Evolutionary conservation across 2,329 filamentous ascomycete species (phyloP), one percentile per base, ranked within the genome.

Genomic region (Ceratocystiopsis sp.): DNA sequence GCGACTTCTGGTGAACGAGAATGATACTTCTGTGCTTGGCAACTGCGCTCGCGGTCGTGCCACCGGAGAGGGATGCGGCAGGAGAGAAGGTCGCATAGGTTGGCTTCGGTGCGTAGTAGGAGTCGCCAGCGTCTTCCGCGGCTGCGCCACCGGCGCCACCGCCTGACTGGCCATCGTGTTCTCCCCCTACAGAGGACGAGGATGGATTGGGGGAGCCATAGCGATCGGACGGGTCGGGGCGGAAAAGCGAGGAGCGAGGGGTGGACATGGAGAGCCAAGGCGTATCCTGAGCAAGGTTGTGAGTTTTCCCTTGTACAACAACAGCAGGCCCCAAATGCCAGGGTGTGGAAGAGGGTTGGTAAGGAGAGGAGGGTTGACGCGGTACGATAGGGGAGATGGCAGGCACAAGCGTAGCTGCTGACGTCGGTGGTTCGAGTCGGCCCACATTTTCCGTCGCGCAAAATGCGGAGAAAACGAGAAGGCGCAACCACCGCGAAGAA

Each of bases 1-100:
- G 91, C 15, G 85, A 94, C 63, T 96, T 98, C 60, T 94, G 89
- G 61, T 96, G 87, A 17, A 98, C 87, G 52, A 96, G 77, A 52
- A 98, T 87, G 45, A 85, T 93, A 16, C 85, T 93, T 38, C 84
- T 78, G 48, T 89, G 81, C 55, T 83, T 81, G 37, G 77, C 76
- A 35, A 77, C 73, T 12, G 73, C 69, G 32, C 71, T 66, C 14
- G 39, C 16, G 45, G 68, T 64, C 6, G 77, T 71, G 14, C 44
- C 42, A 35, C 73, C 72, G 45, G 80, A 74, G 38, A 77, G 80
- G 51, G 87, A 73, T 18, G 81, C 84, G 18, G 80, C 73, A 32
- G 91, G 87, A 6, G 89, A 91, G 65, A 98, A 98, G 54, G 84
- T 74, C 50, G 91, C 91, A 57, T 83, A 78, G 38, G 89, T 96